A percentile compares a stretch with the other conserved stretches of the same genome.
These are phyloP conservation scores for Takashimella tepidaria DNA, from an alignment of 1,284 basidiomycete genomes.

Conservation along the genomic window DNA sequence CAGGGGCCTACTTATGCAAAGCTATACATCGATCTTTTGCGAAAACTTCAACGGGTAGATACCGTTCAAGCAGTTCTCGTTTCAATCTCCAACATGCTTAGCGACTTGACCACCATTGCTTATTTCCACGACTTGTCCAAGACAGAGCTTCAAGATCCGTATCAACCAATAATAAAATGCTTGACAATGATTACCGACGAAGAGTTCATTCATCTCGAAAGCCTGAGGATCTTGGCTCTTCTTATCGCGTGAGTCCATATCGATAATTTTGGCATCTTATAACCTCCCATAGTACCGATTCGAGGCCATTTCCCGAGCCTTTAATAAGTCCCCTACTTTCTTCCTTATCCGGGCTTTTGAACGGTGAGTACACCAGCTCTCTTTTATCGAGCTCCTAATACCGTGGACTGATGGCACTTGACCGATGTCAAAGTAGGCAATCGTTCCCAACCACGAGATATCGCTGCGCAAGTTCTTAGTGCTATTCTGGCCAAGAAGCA, in stretches of 20 bases:
- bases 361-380: too few relatives aligned
- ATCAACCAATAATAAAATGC: slow-evolving; percentile 74
- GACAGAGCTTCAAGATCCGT: slow-evolving; percentile 66
- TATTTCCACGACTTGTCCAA: slow-evolving; percentile 54
- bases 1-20: slow-evolving; percentile 77
- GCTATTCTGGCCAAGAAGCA: slow-evolving; percentile 75
- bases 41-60: slow-evolving; percentile 87
- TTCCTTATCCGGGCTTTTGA: slow-evolving; percentile 61
- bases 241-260: slow-evolving; percentile 61
- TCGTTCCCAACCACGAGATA: slow-evolving; percentile 62
- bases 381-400: too few relatives aligned
- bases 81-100: slow-evolving; percentile 81
- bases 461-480: slow-evolving; percentile 85
- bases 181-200: slow-evolving; percentile 69
- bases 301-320: slow-evolving; percentile 51
- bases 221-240: slow-evolving; percentile 79
- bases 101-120: slow-evolving; percentile 51
- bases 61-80: slow-evolving; percentile 91
- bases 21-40: slow-evolving; percentile 85
- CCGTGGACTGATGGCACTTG: not conserved
- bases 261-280: too few relatives aligned
- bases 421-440: slow-evolving; percentile 9
- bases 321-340: slow-evolving; percentile 64
- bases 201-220: slow-evolving; percentile 87
- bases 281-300: slow-evolving; percentile 35